These are phyloP conservation scores for Penicillium maclennaniae DNA, from an alignment of 495 filamentous ascomycete species.

Conservation along the genomic window DNA sequence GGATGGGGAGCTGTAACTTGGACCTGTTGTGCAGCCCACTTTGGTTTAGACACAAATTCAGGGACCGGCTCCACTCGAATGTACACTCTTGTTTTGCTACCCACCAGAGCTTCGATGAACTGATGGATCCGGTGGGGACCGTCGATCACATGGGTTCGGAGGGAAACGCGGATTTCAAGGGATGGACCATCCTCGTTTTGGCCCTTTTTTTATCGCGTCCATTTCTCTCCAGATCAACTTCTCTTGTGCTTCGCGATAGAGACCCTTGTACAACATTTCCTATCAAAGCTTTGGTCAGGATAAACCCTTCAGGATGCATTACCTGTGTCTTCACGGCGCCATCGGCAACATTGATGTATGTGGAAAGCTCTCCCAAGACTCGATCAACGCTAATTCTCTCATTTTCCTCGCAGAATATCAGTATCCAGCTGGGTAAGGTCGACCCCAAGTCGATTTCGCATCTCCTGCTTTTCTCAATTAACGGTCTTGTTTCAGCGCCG, in stretches of 20 bases:
- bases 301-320: slow-evolving; percentile 20
- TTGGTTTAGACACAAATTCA: slow-evolving; percentile 18
- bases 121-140: slow-evolving; percentile 3
- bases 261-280: slow-evolving; percentile 7
- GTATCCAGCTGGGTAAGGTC: slow-evolving; percentile 44
- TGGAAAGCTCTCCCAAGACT: background rate
- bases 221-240: background rate
- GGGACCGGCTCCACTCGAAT: slow-evolving; percentile 4
- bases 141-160: slow-evolving; percentile 20
- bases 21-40: slow-evolving; percentile 10
- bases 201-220: background rate
- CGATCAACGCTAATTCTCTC: background rate
- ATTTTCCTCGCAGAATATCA: slow-evolving; percentile 43
- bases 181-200: background rate
- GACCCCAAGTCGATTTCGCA: background rate
- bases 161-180: slow-evolving; percentile 12
- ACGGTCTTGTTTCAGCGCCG: slow-evolving; percentile 20
- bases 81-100: background rate
- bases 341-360: slow-evolving; percentile 32
- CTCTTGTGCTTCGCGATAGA: background rate
- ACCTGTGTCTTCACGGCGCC: slow-evolving; percentile 30
- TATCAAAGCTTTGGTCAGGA: slow-evolving; percentile 1
- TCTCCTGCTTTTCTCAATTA: background rate
- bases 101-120: slow-evolving; percentile 14
- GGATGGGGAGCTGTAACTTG: slow-evolving; percentile 14